Evolutionary conservation across 2,329 filamentous ascomycete genomes (phyloP).

Genomic region (Neopestalotiopsis sp.): DNA sequence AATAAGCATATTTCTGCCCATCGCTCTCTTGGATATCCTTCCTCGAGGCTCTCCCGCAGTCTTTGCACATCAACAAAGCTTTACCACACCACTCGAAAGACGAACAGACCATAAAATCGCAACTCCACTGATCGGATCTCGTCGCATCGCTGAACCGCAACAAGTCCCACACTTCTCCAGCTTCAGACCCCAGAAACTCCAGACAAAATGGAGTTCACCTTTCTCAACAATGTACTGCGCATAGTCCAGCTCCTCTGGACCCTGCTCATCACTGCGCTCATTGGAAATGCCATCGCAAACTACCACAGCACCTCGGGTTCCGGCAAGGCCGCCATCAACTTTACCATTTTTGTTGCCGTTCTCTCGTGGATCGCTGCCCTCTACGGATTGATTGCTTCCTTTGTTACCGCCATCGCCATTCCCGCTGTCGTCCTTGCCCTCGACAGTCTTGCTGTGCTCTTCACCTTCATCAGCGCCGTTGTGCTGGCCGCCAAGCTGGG

Average conservation of each 20-base stretch:
- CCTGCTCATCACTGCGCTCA: conserved; percentile 58
- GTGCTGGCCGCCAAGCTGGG: conserved; percentile 72
- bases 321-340: conserved; percentile 59
- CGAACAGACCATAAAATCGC: background rate
- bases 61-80: background rate
- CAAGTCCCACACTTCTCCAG: conserved; percentile 1
- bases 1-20: background rate
- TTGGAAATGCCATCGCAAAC: conserved; percentile 62
- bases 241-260: conserved; percentile 55
- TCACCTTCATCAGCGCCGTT: conserved; percentile 73
- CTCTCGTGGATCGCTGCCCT: conserved; percentile 70
- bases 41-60: background rate
- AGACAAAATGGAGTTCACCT: conserved; percentile 34
- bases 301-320: conserved; percentile 49
- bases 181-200: background rate
- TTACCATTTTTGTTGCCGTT: conserved; percentile 72
- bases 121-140: background rate
- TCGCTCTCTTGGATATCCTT: background rate
- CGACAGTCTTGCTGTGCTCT: conserved; percentile 58
- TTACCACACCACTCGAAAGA: background rate
- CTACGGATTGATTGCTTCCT: conserved; percentile 37
- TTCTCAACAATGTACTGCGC: conserved; percentile 54
- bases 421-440: conserved; percentile 31
- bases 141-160: background rate
- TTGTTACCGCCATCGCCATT: conserved; percentile 28